Evolutionary conservation across 225 moss, liverwort and hornwort species (phyloP).

Genomic region (Climacium dendroides): DNA sequence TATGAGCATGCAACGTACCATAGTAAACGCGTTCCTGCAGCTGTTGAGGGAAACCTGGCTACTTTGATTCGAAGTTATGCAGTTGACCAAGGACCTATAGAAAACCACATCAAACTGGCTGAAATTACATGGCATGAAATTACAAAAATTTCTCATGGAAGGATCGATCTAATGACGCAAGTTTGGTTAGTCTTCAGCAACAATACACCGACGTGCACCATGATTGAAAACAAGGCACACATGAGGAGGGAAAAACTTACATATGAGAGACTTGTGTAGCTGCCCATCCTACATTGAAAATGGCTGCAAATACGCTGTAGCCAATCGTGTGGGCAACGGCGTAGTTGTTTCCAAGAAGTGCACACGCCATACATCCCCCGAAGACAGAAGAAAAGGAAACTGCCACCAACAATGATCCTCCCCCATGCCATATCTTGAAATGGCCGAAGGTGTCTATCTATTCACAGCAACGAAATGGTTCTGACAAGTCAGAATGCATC

Average conservation of each 20-base stretch:
- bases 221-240: neutral
- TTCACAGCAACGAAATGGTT: neutral
- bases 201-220: neutral
- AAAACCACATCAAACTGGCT: neutral
- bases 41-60: slow-evolving; percentile 97
- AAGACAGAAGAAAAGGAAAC: slow-evolving; percentile 95
- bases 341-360: slow-evolving; percentile 53
- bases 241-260: slow-evolving; percentile 15
- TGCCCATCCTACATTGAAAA: slow-evolving; percentile 97
- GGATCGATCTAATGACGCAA: neutral
- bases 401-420: slow-evolving; percentile 79
- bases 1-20: slow-evolving; percentile 35
- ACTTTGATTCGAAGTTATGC: slow-evolving; percentile 74
- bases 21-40: slow-evolving; percentile 97
- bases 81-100: slow-evolving; percentile 88
- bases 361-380: slow-evolving; percentile 71
- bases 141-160: neutral
- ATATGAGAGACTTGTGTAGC: slow-evolving; percentile 98
- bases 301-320: slow-evolving; percentile 79
- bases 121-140: neutral
- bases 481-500: neutral
- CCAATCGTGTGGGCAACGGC: slow-evolving; percentile 48
- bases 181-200: neutral
- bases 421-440: slow-evolving; percentile 89
- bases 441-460: slow-evolving; percentile 90